These are phyloP conservation scores for Senna tora DNA, from an alignment of 306 rosid species.

Conservation along the genomic window DNA sequence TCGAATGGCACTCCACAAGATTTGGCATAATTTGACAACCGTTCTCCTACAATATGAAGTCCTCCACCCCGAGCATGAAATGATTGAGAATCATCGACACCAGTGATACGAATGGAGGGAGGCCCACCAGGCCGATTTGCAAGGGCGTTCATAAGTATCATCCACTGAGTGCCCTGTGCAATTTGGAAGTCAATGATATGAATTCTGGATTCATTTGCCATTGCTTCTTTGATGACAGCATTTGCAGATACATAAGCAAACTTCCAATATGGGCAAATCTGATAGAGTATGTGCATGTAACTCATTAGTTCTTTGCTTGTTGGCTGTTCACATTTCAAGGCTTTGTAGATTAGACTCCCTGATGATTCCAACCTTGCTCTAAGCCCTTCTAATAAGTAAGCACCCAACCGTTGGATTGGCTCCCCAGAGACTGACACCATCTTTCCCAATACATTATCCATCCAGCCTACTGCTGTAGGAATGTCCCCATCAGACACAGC, in stretches of 20 bases:
- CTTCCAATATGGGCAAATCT: conserved; percentile 76
- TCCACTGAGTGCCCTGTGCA: conserved; percentile 87
- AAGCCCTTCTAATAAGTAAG: conserved; percentile 93
- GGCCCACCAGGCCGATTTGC: conserved; percentile 70
- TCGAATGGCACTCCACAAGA: conserved; percentile 63
- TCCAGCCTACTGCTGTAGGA: conserved; percentile 49
- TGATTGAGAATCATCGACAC: conserved; percentile 88
- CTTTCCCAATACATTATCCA: conserved; percentile 65
- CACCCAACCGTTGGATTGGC: conserved; percentile 79
- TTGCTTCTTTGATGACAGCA: conserved; percentile 63
- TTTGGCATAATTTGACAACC: conserved; percentile 51
- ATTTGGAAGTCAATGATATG: conserved; percentile 93
- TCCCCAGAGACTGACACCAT: conserved; percentile 85
- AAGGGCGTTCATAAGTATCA: conserved; percentile 59
- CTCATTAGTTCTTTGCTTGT: conserved; percentile 75
- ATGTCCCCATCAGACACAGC: conserved; percentile 58
- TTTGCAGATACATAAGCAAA: conserved; percentile 80
- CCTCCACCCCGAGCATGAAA: conserved; percentile 89
- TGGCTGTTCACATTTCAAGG: conserved; percentile 80
- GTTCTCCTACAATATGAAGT: conserved; percentile 65
- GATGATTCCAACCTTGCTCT: conserved; percentile 82
- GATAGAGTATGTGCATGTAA: conserved; percentile 73
- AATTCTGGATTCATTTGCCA: conserved; percentile 65
- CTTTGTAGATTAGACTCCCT: conserved; percentile 74
- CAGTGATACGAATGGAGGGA: conserved; percentile 65